Evolutionary conservation across 2,329 filamentous ascomycete species (phyloP), one percentile per base, ranked within the genome.

Genomic region (Colletotrichum gigasporum): DNA sequence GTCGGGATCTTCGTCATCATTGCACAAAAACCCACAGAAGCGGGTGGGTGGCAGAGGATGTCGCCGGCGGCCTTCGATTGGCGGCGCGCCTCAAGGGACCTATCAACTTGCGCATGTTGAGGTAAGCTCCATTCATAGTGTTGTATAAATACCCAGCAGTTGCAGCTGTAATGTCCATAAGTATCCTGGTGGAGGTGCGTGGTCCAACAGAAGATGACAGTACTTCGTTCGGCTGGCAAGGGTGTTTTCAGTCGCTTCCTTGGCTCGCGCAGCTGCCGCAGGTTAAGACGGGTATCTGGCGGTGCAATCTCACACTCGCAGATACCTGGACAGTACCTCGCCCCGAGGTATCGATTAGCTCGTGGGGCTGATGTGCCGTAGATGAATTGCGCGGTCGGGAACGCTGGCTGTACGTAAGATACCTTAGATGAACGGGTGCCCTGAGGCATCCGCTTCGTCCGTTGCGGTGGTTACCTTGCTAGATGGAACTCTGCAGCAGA

Each of bases 21-120:
- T 26, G 41, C 24, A 54, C 55, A 61, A 48, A 61, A 64, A 48
- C 26, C 47, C 48, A 47, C 56, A 39, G 26, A 48, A 35, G 39
- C 18, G 22, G 24, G 34, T n/a, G 22, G 24, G 34, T 37, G 48
- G 61, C 26, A 39, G 42, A 34, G 39, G 22, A 64, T 64, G 61
- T 64, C 56, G 32, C 61, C 20, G 26, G 32, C 34, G n/a, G 41
- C 20, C 14, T 53, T 34, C 55, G 48, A 64, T 61, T 61, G 55
- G 55, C 39, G 47, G 55, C 48, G n/a, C n/a, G 39, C 35, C 28
- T 16, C 24, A 45, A 39, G 11, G 32, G 39, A 47, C 30, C 18
- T 47, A 35, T 45, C 26, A 26, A 35, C 28, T 32, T 45, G 18
- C 39, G 24, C 18, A 55, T n/a, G 30, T 45, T n/a, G 14, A 56